Evolutionary conservation across 2,329 filamentous ascomycete genomes (phyloP), one percentile per base, ranked within the genome.

Genomic region (Arthrobotrys sinensis): DNA sequence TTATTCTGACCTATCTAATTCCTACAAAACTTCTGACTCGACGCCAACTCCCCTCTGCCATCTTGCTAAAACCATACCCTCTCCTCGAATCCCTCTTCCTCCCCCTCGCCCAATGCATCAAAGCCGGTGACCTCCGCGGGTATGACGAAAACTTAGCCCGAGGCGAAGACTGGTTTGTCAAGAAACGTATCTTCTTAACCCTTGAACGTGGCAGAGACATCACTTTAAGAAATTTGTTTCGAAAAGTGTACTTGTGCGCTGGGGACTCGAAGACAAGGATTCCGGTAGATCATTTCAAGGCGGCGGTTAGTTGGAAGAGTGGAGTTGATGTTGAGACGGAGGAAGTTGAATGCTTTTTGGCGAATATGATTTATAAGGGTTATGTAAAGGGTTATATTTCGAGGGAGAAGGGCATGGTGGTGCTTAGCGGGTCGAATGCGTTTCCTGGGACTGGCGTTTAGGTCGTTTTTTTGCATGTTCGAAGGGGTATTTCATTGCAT

Each of bases 311-410:
- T 48, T 80, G 92, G 83, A 85, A 87, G 38, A 87, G 67, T 43
- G 76, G 45, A 63, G 80, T 67, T 8, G 80, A 81, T 28, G 75
- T 96, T 38, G 96, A 97, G 81, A 88, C 89, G 36, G 96, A 99
- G 83, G 96, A 99, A 85, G 94, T 98, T 3, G 96, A 99, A 85
- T 99, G 96, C 84, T 86, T 97, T 82, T 83, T 99, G 82, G 93
- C 96, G 32, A 98, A 97, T 83, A 93, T 97, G 89, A 97, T 99
- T 79, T 99, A 98, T 87, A 99, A 98, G 93, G 92, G 92, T 76
- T 87, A 96, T 24, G 97, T 99, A 93, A 99, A 98, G 85, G 96
- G 96, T 46, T 99, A 99, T 85, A 99, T 99, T 81, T 91, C 95
- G 36, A 91, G 95, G 68, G 94, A 97, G 81, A 90, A 92, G 81